phyloP scores from a whole-genome alignment of 176 grass and related monocot genomes.

The Echinochloa phyllopogon region DNA sequence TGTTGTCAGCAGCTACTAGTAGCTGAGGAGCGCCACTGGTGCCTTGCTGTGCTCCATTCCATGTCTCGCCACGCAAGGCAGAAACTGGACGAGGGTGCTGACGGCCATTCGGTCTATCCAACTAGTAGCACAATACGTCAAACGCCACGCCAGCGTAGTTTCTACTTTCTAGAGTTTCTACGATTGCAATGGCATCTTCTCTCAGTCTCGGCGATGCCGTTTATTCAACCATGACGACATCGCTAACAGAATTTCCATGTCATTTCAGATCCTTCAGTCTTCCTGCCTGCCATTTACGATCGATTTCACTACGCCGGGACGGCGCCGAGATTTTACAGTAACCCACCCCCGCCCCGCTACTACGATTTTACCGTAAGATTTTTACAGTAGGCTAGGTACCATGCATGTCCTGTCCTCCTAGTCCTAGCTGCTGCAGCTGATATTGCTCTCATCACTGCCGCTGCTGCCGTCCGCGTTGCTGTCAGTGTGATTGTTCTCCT shows the following conservation, averaged over 20 bases:
- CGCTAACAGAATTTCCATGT: conserved; percentile 13
- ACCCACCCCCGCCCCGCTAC: background rate
- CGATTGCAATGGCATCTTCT: background rate
- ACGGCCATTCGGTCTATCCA: background rate
- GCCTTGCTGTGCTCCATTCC: background rate
- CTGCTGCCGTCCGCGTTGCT: conserved; percentile 49
- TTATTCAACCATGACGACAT: conserved; percentile 19
- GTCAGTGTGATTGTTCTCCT: conserved; percentile 28
- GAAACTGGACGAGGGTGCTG: background rate
- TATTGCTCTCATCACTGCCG: conserved; percentile 47
- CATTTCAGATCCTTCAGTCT: background rate
- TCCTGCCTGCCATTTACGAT: conserved; percentile 3
- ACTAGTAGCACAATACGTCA: background rate
- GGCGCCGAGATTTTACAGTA: background rate
- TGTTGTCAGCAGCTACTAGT: background rate
- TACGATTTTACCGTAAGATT: conserved; percentile 7
- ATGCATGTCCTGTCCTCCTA: too few species aligned
- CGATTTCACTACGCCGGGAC: background rate
- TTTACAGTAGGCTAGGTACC: background rate
- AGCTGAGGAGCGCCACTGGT: background rate
- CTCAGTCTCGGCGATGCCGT: background rate
- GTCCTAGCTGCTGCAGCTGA: conserved; percentile 48
- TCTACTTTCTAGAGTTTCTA: background rate
- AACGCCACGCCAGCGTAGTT: background rate
- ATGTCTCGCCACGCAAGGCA: background rate